These are phyloP conservation scores for Albizia julibrissin DNA, from an alignment of 306 rosid genomes.

Conservation along the genomic window DNA sequence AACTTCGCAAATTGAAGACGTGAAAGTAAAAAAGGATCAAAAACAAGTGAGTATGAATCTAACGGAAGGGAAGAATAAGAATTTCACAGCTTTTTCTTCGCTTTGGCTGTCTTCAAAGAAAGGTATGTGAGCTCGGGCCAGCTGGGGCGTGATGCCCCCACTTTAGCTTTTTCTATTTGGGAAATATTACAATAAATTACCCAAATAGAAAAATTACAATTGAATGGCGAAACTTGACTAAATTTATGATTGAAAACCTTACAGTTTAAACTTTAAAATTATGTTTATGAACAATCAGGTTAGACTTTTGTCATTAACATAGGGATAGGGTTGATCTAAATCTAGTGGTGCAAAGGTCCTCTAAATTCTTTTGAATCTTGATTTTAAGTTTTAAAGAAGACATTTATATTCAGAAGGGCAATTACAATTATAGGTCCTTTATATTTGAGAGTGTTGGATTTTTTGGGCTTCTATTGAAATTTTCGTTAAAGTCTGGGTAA, in stretches of 20 bases:
- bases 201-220: not conserved
- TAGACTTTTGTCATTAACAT: too few species aligned
- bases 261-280: not conserved
- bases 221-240: not conserved
- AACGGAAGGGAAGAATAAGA: slow-evolving; percentile 5
- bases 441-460: not conserved
- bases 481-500: not conserved
- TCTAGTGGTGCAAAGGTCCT: too few species aligned
- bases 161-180: not conserved
- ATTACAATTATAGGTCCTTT: not conserved
- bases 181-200: not conserved
- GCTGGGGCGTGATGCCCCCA: slow-evolving; percentile 11
- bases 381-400: too few species aligned
- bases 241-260: not conserved
- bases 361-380: too few species aligned
- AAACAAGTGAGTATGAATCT: not conserved
- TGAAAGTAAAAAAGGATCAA: not conserved
- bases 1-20: not conserved
- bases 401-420: too few species aligned
- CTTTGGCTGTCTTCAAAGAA: slow-evolving; percentile 64
- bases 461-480: not conserved
- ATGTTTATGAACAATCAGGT: not conserved
- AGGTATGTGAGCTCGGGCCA: slow-evolving; percentile 36
- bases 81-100: slow-evolving; percentile 27
- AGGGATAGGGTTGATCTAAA: too few species aligned